Evolutionary conservation across 257 asterid genomes (phyloP), one percentile per base, ranked within the genome.

Genomic region (Salvia hispanica): DNA sequence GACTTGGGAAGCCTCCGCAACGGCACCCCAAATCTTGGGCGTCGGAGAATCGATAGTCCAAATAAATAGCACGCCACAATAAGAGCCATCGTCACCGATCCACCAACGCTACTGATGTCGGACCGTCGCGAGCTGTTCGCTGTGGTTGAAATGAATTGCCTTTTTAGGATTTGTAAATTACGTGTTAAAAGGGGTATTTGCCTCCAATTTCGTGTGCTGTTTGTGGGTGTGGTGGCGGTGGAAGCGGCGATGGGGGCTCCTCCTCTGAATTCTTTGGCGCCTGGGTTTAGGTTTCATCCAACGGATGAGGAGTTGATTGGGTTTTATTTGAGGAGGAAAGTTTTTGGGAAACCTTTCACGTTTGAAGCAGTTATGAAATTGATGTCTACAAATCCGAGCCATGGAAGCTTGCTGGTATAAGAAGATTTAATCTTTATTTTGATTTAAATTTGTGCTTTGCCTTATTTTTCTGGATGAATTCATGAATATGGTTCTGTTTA

Each of bases 351-450:
- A 81, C 88, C 94, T 14, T 88, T 91, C 71, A 71, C 92, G 51
- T 87, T 91, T 78, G 81, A 89, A 66, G 98, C 98, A 16, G 95
- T 91, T 33, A 51, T 33, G 98, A 91, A 69, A 82, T 87, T 76
- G 98, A 91, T 83, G 95, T 91, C 18, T 91, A 91, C 84, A 91
- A 91, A 91, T 91, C 96, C 68, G 98, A 91, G 75, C 98, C 98
- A 0, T 89, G 95, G 88, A 89, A 89, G 47, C 95, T 91, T 75
- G 83, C 89, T 73, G 83, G 97, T 91, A 73, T 68, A 50, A 45
- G 8, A 21, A 16, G 67, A 59, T 57, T 7, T 40, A 28, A 66
- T 15, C 14, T 58, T 62, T 78, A 31, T 46, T 0, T 39, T 64
- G 58, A 25, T 42, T 25, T 53, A 16, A 54, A 16, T 71, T 61